A percentile compares a stretch with the other conserved stretches of the same genome.
Conservation (phyloP, 495 filamentous ascomycete genomes). For the Tuber indicum region DNA sequence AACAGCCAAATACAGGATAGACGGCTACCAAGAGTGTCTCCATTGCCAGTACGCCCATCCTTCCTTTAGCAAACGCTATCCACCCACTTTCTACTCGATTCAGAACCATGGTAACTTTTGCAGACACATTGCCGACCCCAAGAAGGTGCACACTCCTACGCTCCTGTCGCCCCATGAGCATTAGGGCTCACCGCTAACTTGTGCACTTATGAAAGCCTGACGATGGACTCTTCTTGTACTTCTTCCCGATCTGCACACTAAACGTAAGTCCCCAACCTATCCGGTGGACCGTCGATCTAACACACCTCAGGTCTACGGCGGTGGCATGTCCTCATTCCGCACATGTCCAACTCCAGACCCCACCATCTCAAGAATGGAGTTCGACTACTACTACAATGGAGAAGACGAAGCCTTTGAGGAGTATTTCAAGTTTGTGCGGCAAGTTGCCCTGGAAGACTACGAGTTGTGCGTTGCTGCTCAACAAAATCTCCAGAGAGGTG, state of each 20-base stretch:
- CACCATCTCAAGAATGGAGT: slow-evolving; percentile 55
- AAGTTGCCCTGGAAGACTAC: slow-evolving; percentile 56
- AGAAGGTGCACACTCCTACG: slow-evolving; percentile 41
- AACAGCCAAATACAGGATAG: slow-evolving; percentile 45
- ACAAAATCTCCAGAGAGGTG: slow-evolving; percentile 51
- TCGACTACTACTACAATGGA: slow-evolving; percentile 55
- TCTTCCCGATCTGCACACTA: slow-evolving; percentile 57
- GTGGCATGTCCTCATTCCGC: slow-evolving; percentile 56
- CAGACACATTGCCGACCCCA: slow-evolving; percentile 54
- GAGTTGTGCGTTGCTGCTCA: slow-evolving; percentile 58
- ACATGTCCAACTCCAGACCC: slow-evolving; percentile 53
- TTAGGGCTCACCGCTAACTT: neutral
- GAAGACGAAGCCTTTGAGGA: slow-evolving; percentile 54
- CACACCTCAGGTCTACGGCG: slow-evolving; percentile 52
- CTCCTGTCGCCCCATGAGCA: neutral
- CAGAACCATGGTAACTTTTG: slow-evolving; percentile 55
- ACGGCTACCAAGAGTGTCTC: slow-evolving; percentile 58
- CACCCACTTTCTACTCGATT: slow-evolving; percentile 55
- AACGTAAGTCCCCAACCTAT: slow-evolving; percentile 9
- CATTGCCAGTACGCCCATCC: slow-evolving; percentile 61
- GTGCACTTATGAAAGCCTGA: slow-evolving; percentile 37
- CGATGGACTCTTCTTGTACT: slow-evolving; percentile 55
- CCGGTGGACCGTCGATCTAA: neutral
- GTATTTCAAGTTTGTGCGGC: slow-evolving; percentile 56
- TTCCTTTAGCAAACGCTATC: slow-evolving; percentile 55